These are phyloP conservation scores for Graphilbum ipis-grandicollis DNA, from an alignment of 2,329 filamentous ascomycete species.

Conservation along the genomic window DNA sequence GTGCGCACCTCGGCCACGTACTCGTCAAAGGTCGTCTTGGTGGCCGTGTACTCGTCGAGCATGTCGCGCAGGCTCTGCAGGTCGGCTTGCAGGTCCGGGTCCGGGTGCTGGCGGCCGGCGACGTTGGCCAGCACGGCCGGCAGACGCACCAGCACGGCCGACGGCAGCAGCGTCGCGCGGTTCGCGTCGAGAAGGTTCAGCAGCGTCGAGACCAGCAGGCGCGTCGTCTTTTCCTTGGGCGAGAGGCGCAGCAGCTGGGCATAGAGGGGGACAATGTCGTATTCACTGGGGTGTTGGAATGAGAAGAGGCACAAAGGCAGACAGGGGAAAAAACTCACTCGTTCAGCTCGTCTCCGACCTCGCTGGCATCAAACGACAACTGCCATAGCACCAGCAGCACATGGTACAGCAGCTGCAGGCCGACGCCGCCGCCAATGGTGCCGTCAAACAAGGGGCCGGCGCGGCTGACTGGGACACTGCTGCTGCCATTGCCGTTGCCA, in stretches of 20 bases:
- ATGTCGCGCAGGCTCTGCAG: slow-evolving; percentile 42
- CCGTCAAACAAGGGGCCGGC: slow-evolving; percentile 31
- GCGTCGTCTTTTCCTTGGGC: slow-evolving; percentile 94
- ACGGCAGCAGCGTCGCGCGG: slow-evolving; percentile 59
- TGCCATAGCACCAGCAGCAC: slow-evolving; percentile 91
- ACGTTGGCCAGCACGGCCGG: slow-evolving; percentile 49
- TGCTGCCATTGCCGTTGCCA: not conserved
- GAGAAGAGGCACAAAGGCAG: not conserved
- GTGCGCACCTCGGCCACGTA: slow-evolving; percentile 75
- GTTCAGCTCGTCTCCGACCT: slow-evolving; percentile 59
- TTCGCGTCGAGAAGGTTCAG: slow-evolving; percentile 64
- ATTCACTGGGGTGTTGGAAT: slow-evolving; percentile 44
- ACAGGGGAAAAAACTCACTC: slow-evolving; percentile 38
- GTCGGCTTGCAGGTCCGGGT: slow-evolving; percentile 47
- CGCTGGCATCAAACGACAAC: slow-evolving; percentile 78
- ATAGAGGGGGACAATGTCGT: slow-evolving; percentile 82
- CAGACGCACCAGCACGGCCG: slow-evolving; percentile 71
- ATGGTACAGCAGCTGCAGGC: slow-evolving; percentile 84
- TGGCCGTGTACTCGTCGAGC: slow-evolving; percentile 50
- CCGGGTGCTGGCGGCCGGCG: slow-evolving; percentile 41
- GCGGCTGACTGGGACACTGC: not conserved
- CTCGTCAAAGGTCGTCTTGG: slow-evolving; percentile 68
- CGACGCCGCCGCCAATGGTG: slow-evolving; percentile 61
- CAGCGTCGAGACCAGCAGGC: slow-evolving; percentile 75
- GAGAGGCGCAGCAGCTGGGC: slow-evolving; percentile 84